phyloP scores from a whole-genome alignment of 768 basidiomycete genomes.

The Russula olivacea region DNA sequence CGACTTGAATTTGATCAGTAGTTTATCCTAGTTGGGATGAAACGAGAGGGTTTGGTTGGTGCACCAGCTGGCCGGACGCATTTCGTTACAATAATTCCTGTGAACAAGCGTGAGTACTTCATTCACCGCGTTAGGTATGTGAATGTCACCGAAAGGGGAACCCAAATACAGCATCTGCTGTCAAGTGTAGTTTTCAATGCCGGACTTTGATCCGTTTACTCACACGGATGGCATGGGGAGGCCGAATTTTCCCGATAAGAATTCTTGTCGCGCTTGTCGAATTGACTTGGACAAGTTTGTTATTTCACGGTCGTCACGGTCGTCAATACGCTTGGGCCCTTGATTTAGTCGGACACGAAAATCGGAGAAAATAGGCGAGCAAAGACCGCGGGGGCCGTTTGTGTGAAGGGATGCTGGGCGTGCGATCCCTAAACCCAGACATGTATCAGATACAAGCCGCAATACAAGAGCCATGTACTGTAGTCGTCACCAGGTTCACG shows the following conservation, averaged over 20 bases:
- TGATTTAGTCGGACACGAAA: background rate
- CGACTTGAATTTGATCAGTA: background rate
- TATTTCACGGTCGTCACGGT: background rate
- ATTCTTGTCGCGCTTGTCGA: background rate
- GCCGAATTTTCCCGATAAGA: background rate
- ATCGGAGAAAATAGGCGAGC: background rate
- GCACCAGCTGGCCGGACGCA: background rate
- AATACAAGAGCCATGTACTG: too few relatives aligned
- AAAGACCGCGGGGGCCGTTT: background rate
- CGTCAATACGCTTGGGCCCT: background rate
- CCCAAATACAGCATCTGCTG: background rate
- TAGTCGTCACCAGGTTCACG: background rate
- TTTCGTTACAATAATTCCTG: slow-evolving; percentile 1
- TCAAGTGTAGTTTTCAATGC: background rate
- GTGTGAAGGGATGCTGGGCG: background rate
- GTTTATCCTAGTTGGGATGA: background rate
- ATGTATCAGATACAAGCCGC: too few relatives aligned
- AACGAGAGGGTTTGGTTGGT: background rate
- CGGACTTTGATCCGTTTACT: background rate
- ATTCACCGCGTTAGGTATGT: background rate
- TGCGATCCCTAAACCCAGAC: background rate
- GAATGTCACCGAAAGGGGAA: background rate
- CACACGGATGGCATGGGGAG: background rate
- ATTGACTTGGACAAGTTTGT: background rate
- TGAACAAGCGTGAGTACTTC: background rate